A percentile compares a stretch with the other conserved stretches of the same genome.
phyloP scores from a whole-genome alignment of 192 early-diverging fungal species.

The Lobulomyces angularis region DNA sequence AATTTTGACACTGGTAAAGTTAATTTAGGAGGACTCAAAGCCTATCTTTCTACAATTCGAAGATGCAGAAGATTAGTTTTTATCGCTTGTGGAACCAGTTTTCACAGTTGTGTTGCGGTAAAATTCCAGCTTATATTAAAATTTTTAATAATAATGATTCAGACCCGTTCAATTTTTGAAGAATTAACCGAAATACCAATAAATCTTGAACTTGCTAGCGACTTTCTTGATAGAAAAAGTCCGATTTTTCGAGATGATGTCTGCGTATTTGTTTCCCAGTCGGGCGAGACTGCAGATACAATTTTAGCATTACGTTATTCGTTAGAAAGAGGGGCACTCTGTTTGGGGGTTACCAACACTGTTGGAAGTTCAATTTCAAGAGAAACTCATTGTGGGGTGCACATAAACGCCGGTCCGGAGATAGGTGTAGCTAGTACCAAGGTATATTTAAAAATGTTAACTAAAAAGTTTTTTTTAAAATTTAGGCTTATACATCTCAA shows the following conservation, averaged over 20 bases:
- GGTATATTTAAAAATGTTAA: conserved; percentile 13
- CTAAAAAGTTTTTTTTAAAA: conserved; percentile 1
- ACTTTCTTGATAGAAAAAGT: conserved; percentile 41
- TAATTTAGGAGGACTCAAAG: conserved; percentile 37
- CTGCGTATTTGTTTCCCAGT: conserved; percentile 52
- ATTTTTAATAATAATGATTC: not conserved
- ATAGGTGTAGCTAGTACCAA: conserved; percentile 49
- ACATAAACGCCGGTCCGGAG: conserved; percentile 55
- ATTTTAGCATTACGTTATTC: conserved; percentile 47
- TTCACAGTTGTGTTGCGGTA: conserved; percentile 43
- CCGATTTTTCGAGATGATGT: conserved; percentile 54
- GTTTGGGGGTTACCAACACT: conserved; percentile 52
- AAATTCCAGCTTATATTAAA: conserved; percentile 7
- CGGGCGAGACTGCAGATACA: conserved; percentile 52
- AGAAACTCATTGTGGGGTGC: conserved; percentile 55
- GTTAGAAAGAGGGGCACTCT: conserved; percentile 50
- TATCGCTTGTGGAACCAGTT: conserved; percentile 48
- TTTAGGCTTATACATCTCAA: conserved; percentile 50
- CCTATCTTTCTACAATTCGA: conserved; percentile 44
- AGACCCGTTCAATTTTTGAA: conserved; percentile 43
- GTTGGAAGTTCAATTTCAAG: conserved; percentile 48
- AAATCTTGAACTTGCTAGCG: conserved; percentile 39
- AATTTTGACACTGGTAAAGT: conserved; percentile 45
- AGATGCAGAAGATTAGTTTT: conserved; percentile 47
- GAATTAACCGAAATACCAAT: conserved; percentile 49